phyloP scores from a whole-genome alignment of 306 rosid genomes.

The Malus sylvestris region DNA sequence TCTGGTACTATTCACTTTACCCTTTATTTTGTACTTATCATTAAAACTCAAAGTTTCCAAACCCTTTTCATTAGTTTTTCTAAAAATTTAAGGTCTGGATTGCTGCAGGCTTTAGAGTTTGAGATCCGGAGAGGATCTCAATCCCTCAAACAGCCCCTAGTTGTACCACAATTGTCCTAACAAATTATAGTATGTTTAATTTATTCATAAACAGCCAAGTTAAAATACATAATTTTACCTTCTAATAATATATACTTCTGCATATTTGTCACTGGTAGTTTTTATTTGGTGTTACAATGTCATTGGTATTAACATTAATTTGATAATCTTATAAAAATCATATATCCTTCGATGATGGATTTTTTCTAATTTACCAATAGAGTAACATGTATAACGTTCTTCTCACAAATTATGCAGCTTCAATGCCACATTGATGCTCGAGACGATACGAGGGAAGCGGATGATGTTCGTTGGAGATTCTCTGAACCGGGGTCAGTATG shows the following conservation, averaged over 20 bases:
- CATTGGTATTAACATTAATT: neutral
- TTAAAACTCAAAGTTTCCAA: too few relatives aligned
- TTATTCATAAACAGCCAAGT: neutral
- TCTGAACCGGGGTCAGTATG: conserved; percentile 85
- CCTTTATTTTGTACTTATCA: too few relatives aligned
- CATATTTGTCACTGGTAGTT: neutral
- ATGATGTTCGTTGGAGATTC: conserved; percentile 98
- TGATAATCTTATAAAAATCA: neutral
- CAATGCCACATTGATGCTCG: conserved; percentile 82
- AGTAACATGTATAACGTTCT: neutral
- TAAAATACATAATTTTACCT: neutral
- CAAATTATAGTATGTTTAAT: too few relatives aligned
- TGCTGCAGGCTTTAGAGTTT: too few relatives aligned
- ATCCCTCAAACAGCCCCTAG: too few relatives aligned
- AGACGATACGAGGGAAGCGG: conserved; percentile 77
- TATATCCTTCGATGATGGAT: neutral
- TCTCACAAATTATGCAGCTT: conserved; percentile 35
- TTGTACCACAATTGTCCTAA: too few relatives aligned
- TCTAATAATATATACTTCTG: neutral
- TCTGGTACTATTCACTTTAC: too few relatives aligned
- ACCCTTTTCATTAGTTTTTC: too few relatives aligned
- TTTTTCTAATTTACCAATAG: neutral
- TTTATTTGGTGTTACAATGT: neutral
- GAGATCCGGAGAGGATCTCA: too few relatives aligned
- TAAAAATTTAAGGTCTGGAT: too few relatives aligned